Base-by-base conservation (phyloP, 176 grass and related monocot genomes). In the bread wheat (Triticum aestivum) region DNA sequence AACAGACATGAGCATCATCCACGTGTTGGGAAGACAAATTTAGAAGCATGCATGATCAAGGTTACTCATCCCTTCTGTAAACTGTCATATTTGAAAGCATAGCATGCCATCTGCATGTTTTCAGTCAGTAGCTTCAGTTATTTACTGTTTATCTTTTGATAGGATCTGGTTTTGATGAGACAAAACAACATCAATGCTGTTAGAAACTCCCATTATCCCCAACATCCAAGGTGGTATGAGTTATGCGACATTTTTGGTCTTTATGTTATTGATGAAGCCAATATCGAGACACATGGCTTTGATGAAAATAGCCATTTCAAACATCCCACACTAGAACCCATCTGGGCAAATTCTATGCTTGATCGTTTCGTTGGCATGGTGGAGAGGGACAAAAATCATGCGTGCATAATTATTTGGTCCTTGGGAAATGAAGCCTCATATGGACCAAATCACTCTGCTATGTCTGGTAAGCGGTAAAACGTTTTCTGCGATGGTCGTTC, bases 11-110 rank as follows among this genome's bases (percentile, higher is more conserved):
- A 98, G 71, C 91, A 96, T 81, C 96, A 98, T 89, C 96, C 96
- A 75, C 91, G 93, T 74, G 81, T 93, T 64, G 93, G 96, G 73
- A 98, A 98, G 90, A 91, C 96, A 65, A 96, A 94, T 85, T 65
- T 98, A 77, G 96, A 98, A 94, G 93, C 91, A 61, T 98, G 93
- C 93, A 96, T 98, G 96, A 95, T 98, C 61, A 92, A 98, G 96
- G 96, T 98, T 17, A 13, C 59, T 84, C 69, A 63, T 66, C 69
- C 83, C n/a, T 12, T 84, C 35, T 85, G 23, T 76, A 9, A 9
- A 13, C 62, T 58, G 13, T 75, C 33, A 81, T 83, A 65, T 73
- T 54, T 30, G 5, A 67, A 32, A 72, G 23, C 42, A 79, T 37
- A 82, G 23, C 39, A 66, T 81, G 70, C 26, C n/a, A 75, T 74